Percentiles rank a stretch among this genome's conserved stretches.
phyloP scores from a whole-genome alignment of 1,139 yeast genomes.

The Candida freyschussii region DNA sequence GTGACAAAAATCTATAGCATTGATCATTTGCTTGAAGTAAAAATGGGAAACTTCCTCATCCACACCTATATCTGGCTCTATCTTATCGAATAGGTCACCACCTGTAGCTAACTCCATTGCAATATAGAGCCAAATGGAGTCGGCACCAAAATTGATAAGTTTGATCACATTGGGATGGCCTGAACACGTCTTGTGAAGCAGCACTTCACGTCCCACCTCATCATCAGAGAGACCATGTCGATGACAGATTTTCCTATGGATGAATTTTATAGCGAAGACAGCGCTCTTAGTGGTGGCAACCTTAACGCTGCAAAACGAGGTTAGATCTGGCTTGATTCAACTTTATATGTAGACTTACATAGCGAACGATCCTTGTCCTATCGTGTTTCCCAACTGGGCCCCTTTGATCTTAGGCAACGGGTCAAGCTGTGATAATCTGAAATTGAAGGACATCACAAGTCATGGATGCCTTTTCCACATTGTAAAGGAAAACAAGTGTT shows the following conservation, averaged over 20 bases:
- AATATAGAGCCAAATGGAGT: constrained; percentile 52
- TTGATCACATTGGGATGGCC: constrained; percentile 54
- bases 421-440: constrained; percentile 28
- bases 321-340: too few species aligned
- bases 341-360: constrained; percentile 30
- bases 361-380: constrained; percentile 47
- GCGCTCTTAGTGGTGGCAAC: constrained; percentile 29
- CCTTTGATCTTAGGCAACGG: constrained; percentile 34
- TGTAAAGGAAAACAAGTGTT: too few species aligned
- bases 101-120: constrained; percentile 63
- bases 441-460: constrained; percentile 20
- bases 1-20: constrained; percentile 57
- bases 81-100: constrained; percentile 69
- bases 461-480: too few species aligned
- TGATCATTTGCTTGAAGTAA: constrained; percentile 57
- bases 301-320: constrained; percentile 29
- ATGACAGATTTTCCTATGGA: constrained; percentile 44
- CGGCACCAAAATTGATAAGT: constrained; percentile 47
- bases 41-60: constrained; percentile 63
- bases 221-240: constrained; percentile 41
- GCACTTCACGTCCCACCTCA: constrained; percentile 46
- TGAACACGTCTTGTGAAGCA: constrained; percentile 50
- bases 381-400: constrained; percentile 33
- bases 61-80: constrained; percentile 69
- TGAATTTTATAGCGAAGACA: constrained; percentile 52